A percentile compares a stretch with the other conserved stretches of the same genome.
Conservation (phyloP, 2,329 filamentous ascomycete species). For the Paracamarosporium sp. region DNA sequence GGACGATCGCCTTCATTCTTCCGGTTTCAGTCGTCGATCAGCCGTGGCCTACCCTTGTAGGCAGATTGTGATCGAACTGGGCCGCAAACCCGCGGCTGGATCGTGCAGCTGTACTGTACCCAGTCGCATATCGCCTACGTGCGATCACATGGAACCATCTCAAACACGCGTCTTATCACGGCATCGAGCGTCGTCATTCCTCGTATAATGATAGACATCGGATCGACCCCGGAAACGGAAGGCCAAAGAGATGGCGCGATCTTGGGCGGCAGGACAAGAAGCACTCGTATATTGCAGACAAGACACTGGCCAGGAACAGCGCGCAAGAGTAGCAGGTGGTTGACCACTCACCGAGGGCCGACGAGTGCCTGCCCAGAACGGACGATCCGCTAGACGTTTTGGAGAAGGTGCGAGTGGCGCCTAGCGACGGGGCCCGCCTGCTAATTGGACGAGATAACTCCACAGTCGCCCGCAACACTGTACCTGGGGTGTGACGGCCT, state of each 20-base stretch:
- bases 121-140: background rate
- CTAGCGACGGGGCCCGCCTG: background rate
- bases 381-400: conserved; percentile 5
- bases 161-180: conserved; percentile 5
- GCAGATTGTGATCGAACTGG: too few relatives aligned
- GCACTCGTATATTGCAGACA: conserved; percentile 1
- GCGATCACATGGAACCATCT: background rate
- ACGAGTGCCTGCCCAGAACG: conserved; percentile 1
- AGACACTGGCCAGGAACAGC: conserved; percentile 1
- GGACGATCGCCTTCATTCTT: background rate
- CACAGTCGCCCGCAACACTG: background rate
- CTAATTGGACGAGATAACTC: conserved; percentile 8
- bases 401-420: background rate
- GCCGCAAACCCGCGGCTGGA: background rate
- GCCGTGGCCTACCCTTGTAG: too few relatives aligned
- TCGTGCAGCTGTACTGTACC: background rate
- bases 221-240: conserved; percentile 1
- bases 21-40: background rate
- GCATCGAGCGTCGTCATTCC: background rate
- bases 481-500: conserved; percentile 1
- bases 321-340: conserved; percentile 5
- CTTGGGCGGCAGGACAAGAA: background rate
- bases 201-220: background rate
- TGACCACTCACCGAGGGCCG: background rate
- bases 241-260: conserved; percentile 4